Evolutionary conservation across 2,329 filamentous ascomycete species (phyloP), one percentile per base, ranked within the genome.

Genomic region (Phialophora tarda): DNA sequence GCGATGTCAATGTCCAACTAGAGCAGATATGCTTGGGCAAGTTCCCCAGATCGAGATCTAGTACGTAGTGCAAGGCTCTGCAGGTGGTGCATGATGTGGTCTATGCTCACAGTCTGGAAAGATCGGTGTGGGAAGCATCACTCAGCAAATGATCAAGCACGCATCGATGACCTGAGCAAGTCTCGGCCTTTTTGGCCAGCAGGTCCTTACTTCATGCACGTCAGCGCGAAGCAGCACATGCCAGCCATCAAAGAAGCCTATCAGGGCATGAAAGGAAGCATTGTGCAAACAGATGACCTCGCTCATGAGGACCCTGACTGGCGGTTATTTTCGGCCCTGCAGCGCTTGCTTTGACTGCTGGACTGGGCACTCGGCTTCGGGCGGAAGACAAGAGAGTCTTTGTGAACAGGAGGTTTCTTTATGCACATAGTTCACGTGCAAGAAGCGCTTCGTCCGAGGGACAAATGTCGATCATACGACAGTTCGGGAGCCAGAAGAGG

Each of bases 291-390:
- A 61, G 59, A 44, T 61, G 59, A 61, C 32, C 59, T 53, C n/a
- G 21, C 48, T 12, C 12, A 24, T 41, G 30, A 6, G n/a, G 14
- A 12, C 44, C 30, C 47, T 61, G 47, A 61, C 32, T 61, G 59
- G 59, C 30, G 47, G 30, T 61, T 61, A 61, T 61, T 61, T 53
- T 61, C 59, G 51, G 59, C 28, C n/a, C 28, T 26, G 38, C 62
- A 60, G n/a, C 53, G 41, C 38, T 57, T 41, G 8, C 51, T 30
- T 32, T 32, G 48, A 24, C 41, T 59, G 54, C 32, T 34, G 32
- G 10, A 8, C 32, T 12, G 32, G 38, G 44, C 26, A 14, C 21
- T 63, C 62, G 62, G 62, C 62, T 56, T n/a, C 44, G 41, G 12
- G 34, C 62, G 62, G 62, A 58, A 58, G 21, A 24, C 41, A 59